phyloP scores from a whole-genome alignment of 768 basidiomycete species.

The Lyophyllum semitale region DNA sequence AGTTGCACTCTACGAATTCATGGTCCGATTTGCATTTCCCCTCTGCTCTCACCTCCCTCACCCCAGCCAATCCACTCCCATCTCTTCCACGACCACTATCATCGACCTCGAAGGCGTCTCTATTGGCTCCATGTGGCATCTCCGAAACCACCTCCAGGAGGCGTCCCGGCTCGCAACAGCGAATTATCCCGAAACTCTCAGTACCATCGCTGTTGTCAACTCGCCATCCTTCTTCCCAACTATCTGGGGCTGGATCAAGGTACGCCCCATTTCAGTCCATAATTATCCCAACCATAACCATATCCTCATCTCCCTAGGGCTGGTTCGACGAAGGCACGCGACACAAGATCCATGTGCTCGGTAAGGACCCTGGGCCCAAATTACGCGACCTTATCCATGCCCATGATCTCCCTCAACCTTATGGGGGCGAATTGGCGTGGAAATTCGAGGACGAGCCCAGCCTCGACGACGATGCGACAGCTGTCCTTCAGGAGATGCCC shows the following conservation, averaged over 20 bases:
- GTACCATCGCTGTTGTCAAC: constrained; percentile 70
- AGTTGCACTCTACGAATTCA: constrained; percentile 64
- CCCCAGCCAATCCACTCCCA: constrained; percentile 47
- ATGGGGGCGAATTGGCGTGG: constrained; percentile 79
- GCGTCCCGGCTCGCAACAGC: constrained; percentile 74
- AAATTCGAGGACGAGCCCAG: constrained; percentile 65
- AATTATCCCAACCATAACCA: no score
- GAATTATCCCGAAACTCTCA: constrained; percentile 80
- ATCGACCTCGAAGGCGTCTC: constrained; percentile 72
- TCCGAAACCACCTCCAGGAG: constrained; percentile 73
- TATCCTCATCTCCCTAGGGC: constrained; percentile 36
- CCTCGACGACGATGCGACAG: constrained; percentile 57
- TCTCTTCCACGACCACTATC: constrained; percentile 65
- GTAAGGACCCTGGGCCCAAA: constrained; percentile 53
- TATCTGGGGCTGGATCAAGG: constrained; percentile 85
- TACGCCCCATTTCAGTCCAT: no score
- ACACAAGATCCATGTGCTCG: constrained; percentile 75
- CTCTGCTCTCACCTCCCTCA: constrained; percentile 66
- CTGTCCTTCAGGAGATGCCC: constrained; percentile 52
- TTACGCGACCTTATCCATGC: constrained; percentile 50
- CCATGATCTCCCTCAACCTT: constrained; percentile 59
- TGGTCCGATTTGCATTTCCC: constrained; percentile 65
- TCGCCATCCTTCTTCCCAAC: constrained; percentile 83
- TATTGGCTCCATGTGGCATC: constrained; percentile 65
- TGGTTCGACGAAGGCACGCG: constrained; percentile 84